These are phyloP conservation scores for Peribolospora baueri DNA, from an alignment of 768 basidiomycete genomes.

Conservation along the genomic window DNA sequence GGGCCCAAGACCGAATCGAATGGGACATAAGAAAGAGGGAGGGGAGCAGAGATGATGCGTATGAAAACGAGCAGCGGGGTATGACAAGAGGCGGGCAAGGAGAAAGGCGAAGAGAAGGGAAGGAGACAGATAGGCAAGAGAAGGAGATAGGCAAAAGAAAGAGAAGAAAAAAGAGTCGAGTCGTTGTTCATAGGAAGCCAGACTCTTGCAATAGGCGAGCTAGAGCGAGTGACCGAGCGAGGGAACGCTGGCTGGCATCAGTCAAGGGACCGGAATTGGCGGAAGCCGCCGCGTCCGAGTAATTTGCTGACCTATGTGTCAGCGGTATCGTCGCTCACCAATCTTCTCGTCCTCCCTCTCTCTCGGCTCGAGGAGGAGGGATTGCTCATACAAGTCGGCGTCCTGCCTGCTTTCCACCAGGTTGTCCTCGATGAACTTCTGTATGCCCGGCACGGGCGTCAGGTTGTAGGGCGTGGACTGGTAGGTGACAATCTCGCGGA, in stretches of 20 bases:
- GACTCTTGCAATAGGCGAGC: constrained; percentile 4
- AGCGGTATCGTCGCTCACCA: background rate
- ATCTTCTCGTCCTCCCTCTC: constrained; percentile 5
- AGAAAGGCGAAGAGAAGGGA: too few species aligned
- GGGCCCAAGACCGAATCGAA: too few species aligned
- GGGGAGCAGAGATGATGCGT: too few species aligned
- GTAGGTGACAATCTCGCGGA: constrained; percentile 89
- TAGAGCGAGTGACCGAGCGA: background rate
- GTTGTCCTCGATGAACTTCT: constrained; percentile 51
- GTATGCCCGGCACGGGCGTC: constrained; percentile 37
- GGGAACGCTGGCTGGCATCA: too few species aligned
- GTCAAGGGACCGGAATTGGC: too few species aligned
- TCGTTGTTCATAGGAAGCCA: background rate
- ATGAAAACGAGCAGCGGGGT: too few species aligned
- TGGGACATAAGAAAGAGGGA: too few species aligned
- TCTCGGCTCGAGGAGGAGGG: constrained; percentile 2
- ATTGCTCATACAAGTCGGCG: background rate
- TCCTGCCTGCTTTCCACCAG: constrained; percentile 23
- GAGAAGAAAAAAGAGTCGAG: too few species aligned
- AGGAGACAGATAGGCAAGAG: too few species aligned
- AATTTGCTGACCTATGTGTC: background rate
- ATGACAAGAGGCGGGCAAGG: too few species aligned
- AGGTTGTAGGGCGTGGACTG: constrained; percentile 80
- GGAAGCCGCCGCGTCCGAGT: too few species aligned
- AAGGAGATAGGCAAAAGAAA: too few species aligned